Evolutionary conservation across 2,329 filamentous ascomycete species (phyloP).

Genomic region (Beauveria caledonica): DNA sequence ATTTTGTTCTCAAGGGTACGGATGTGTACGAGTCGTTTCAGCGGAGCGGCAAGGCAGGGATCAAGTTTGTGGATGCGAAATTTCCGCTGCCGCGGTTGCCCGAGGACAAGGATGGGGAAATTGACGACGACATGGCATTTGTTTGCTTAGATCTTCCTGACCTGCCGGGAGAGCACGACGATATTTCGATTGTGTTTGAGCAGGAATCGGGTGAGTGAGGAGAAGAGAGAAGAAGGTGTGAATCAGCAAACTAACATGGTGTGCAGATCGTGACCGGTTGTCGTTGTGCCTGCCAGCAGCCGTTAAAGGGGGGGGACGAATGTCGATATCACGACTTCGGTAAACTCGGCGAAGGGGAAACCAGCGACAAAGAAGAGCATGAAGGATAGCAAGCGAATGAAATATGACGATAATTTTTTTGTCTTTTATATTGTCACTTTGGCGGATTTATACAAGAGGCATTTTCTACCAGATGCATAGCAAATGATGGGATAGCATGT

Average conservation of each 20-base stretch:
- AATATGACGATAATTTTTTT: neutral
- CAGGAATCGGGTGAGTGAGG: conserved; percentile 57
- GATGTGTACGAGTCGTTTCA: conserved; percentile 69
- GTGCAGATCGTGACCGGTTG: conserved; percentile 46
- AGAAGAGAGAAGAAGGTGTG: neutral
- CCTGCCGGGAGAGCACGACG: conserved; percentile 86
- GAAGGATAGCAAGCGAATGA: neutral
- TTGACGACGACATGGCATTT: conserved; percentile 61
- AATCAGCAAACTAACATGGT: conserved; percentile 16
- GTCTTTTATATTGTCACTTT: neutral
- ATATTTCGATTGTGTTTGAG: conserved; percentile 81
- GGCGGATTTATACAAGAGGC: conserved; percentile 1
- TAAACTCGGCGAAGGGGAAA: neutral
- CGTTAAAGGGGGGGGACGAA: conserved; percentile 39
- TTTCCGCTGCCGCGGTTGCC: conserved; percentile 68
- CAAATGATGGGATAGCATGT: neutral
- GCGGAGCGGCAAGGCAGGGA: conserved; percentile 56
- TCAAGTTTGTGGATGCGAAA: conserved; percentile 83
- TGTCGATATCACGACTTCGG: conserved; percentile 17
- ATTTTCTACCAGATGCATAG: neutral
- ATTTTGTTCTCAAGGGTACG: conserved; percentile 75
- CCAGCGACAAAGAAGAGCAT: neutral
- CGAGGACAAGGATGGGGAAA: conserved; percentile 40
- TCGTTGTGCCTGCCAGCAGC: conserved; percentile 46
- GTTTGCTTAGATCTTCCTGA: conserved; percentile 82